Evolutionary conservation across 116 monocot genomes (phyloP).

Genomic region (Papilionanthe hybrid): DNA sequence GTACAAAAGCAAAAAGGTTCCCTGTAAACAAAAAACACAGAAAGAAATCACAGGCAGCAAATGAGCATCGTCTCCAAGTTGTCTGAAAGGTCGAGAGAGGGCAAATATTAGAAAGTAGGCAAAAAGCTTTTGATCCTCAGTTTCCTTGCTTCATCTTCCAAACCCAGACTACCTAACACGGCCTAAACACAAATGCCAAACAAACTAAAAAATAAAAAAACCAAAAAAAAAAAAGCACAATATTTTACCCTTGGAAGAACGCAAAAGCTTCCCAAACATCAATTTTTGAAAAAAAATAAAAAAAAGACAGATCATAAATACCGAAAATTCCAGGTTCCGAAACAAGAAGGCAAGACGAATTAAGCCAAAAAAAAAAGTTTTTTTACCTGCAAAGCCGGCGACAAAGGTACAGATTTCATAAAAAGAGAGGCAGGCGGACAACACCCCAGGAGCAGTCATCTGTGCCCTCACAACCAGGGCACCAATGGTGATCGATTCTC

Average conservation of each 20-base stretch:
- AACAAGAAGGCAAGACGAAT: not conserved
- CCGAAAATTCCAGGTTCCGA: not conserved
- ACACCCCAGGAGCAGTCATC: not conserved
- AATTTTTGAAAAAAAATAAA: not conserved
- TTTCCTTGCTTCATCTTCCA: not conserved
- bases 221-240: not conserved
- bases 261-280: not conserved
- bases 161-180: not conserved
- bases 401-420: conserved; percentile 38
- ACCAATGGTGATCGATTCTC: not conserved
- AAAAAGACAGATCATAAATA: not conserved
- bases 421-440: not conserved
- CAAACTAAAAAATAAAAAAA: not conserved
- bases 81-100: not conserved
- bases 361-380: conserved; percentile 8
- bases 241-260: not conserved
- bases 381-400: conserved; percentile 54
- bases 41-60: not conserved
- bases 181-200: no score
- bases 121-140: not conserved
- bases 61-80: no score
- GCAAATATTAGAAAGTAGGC: not conserved
- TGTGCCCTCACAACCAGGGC: not conserved
- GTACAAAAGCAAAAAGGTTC: conserved; percentile 80
- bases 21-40: conserved; percentile 40